Conservation (phyloP, 2,329 filamentous ascomycete species). For the Colletotrichum zoysiae region DNA sequence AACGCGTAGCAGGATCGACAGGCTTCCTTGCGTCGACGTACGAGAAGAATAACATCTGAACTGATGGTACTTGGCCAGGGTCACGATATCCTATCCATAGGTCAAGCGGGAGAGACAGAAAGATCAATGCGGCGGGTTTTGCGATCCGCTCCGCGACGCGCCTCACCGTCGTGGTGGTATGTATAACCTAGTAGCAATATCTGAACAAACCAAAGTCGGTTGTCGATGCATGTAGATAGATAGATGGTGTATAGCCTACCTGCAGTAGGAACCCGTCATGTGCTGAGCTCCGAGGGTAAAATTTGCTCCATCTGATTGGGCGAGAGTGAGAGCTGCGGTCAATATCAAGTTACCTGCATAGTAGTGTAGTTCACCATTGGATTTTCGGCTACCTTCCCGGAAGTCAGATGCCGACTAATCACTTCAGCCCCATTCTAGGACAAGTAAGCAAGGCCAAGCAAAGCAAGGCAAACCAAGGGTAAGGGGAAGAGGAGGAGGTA, state of each 20-base stretch:
- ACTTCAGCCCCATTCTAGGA: not conserved
- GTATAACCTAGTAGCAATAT: not conserved
- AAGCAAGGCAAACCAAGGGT: no score
- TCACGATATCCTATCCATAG: no score
- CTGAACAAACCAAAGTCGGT: not conserved
- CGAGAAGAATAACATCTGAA: no score
- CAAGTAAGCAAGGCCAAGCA: no score
- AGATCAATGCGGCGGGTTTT: not conserved
- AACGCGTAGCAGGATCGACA: not conserved
- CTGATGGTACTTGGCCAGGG: not conserved
- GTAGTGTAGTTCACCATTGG: not conserved
- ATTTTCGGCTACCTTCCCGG: not conserved
- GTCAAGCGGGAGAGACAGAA: not conserved
- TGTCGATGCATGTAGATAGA: conserved; percentile 7
- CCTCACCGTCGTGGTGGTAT: not conserved
- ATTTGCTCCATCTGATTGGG: conserved; percentile 11
- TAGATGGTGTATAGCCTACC: conserved; percentile 6
- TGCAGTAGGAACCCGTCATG: conserved; percentile 35
- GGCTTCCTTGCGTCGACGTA: not conserved
- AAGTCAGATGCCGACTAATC: not conserved
- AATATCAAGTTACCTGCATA: not conserved
- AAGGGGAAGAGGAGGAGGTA: no score
- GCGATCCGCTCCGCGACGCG: not conserved
- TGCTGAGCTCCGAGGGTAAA: conserved; percentile 8
- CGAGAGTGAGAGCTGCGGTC: not conserved